Base-by-base conservation (phyloP, 257 asterid genomes). In the Solanum peruvianum region DNA sequence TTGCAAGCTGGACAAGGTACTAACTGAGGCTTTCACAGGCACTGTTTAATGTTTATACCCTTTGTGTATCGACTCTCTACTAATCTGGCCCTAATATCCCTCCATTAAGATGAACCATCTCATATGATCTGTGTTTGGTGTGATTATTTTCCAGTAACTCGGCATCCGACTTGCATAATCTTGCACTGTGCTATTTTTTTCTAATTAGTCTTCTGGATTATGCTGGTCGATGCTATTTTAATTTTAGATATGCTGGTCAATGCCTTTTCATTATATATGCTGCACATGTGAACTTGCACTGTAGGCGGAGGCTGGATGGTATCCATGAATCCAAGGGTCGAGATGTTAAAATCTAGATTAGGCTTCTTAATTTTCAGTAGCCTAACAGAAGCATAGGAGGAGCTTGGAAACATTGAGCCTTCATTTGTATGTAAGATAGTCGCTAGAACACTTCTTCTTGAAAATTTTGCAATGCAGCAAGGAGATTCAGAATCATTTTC, bases 1-100 rank as follows among this genome's bases (percentile, higher is more conserved):
- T 37, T 92, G 94, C 90, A 92, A 77, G 87, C 86, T 92, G 87
- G 94, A 92, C 89, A 91, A 89, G 92, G 93, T 91, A 88, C 42
- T 49, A 80, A 81, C 85, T 29, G 67, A 80, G 42, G 69, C 67
- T 81, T 49, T 49, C 27, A 6, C 31, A 49, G 45, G 44, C 70
- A 49, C 13, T 31, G 27, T 81, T 81, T 49, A 47, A 47, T 31
- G 27, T 81, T 81, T 49, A 47, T 29, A 47, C 11, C 85, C 66
- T 18, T 39, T 52, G 1, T 42, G 60, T 81, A 18, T 21, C 31
- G 52, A 49, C 69, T 49, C 85, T 49, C 45, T 80, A 29, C 60
- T 47, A 62, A 6, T 20, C 60, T 25, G 16, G 41, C 25, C 35
- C 44, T 81, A 81, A 20, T 45, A 49, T 49, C 85, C 85, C 44